These are phyloP conservation scores for Logfia minima DNA, from an alignment of 129 eudicot genomes.

Conservation along the genomic window DNA sequence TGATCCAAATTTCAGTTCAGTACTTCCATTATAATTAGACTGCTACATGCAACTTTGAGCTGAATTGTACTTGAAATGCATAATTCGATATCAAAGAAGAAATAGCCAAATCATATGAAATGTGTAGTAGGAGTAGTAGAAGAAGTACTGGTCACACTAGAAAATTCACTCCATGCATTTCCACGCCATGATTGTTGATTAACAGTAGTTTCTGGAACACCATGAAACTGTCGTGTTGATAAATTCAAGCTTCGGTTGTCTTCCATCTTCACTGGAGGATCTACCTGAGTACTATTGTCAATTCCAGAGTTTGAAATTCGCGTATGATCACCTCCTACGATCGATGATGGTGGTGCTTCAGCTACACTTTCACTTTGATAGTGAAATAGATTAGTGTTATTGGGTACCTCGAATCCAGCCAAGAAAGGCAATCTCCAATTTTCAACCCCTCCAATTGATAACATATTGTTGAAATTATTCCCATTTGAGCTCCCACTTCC, in stretches of 20 bases:
- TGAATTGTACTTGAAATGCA: conserved; percentile 24
- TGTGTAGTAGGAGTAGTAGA: conserved; percentile 55
- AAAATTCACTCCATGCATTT: conserved; percentile 57
- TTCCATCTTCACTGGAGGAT: conserved; percentile 54
- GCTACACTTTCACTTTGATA: conserved; percentile 49
- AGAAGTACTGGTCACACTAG: conserved; percentile 43
- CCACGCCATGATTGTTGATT: conserved; percentile 58
- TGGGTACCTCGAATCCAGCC: conserved; percentile 46
- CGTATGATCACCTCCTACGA: conserved; percentile 29
- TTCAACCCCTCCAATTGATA: conserved; percentile 45
- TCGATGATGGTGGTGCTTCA: conserved; percentile 35
- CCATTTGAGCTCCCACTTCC: conserved; percentile 48
- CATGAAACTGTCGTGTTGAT: conserved; percentile 42
- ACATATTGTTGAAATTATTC: conserved; percentile 31
- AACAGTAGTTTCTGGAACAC: conserved; percentile 30
- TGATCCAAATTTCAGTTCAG: conserved; percentile 27
- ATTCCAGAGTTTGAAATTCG: conserved; percentile 32
- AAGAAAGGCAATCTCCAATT: conserved; percentile 60
- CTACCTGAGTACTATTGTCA: conserved; percentile 5
- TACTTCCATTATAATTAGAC: conserved; percentile 23
- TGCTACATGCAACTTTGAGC: conserved; percentile 30
- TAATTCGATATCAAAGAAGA: not conserved
- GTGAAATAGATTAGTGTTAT: conserved; percentile 40
- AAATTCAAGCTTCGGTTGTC: conserved; percentile 38
- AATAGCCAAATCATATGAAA: conserved; percentile 33